A percentile compares a stretch with the other conserved stretches of the same genome.
phyloP scores from a whole-genome alignment of 2,329 filamentous ascomycete species.

The Aspergillus niger region DNA sequence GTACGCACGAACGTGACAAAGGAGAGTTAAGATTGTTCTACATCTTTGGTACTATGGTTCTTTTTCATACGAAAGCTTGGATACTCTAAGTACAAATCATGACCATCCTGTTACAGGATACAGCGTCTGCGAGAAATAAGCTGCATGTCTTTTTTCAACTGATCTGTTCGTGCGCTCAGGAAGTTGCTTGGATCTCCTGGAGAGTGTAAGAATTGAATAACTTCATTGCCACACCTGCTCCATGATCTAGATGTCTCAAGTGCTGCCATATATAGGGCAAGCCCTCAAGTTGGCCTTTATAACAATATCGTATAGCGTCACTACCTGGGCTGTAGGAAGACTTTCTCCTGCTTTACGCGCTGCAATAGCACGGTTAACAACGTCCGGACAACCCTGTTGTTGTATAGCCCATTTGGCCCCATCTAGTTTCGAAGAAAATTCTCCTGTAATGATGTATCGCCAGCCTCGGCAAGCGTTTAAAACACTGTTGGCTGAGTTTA shows the following conservation, averaged over 20 bases:
- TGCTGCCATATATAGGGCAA: background rate
- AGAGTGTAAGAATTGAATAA: background rate
- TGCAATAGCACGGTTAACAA: slow-evolving; percentile 17
- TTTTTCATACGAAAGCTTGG: no score
- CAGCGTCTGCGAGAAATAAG: background rate
- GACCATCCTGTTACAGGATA: background rate
- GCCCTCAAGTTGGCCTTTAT: background rate
- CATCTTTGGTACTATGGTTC: no score
- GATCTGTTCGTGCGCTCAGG: background rate
- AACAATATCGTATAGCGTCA: slow-evolving; percentile 19
- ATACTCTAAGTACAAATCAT: background rate
- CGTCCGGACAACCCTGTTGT: slow-evolving; percentile 19
- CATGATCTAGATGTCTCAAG: background rate
- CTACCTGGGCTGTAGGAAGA: slow-evolving; percentile 15
- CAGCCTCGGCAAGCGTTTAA: slow-evolving; percentile 19
- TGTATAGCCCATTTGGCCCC: slow-evolving; percentile 19
- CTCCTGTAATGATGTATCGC: slow-evolving; percentile 14
- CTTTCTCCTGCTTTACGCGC: slow-evolving; percentile 16
- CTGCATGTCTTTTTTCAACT: background rate
- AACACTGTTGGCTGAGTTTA: slow-evolving; percentile 18
- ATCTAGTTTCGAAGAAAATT: slow-evolving; percentile 18
- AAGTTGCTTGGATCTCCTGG: background rate
- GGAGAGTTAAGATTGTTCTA: no score
- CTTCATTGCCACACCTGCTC: background rate
- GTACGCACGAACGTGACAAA: no score